These are phyloP conservation scores for Actinomucor elegans DNA, from an alignment of 371 early-diverging fungal genomes.

Conservation along the genomic window DNA sequence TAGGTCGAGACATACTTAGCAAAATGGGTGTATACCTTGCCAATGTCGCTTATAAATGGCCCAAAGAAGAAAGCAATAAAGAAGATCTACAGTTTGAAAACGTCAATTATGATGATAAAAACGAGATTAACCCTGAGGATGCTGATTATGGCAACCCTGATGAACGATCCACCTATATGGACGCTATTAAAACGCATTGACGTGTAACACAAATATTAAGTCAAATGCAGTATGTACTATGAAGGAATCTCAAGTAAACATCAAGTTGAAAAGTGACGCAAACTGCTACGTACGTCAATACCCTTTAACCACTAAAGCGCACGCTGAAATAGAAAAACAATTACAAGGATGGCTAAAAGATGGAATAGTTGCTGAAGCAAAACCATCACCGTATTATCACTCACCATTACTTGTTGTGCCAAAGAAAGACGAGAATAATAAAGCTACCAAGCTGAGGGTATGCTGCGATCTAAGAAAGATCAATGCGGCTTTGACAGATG, in stretches of 20 bases:
- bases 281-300: constrained; percentile 6
- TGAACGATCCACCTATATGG: background rate
- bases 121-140: constrained; percentile 1
- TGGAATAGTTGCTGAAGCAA: background rate
- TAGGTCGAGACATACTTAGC: constrained; percentile 1
- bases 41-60: constrained; percentile 11
- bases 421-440: background rate
- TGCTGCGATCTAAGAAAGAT: constrained; percentile 1
- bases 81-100: constrained; percentile 3
- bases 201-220: background rate
- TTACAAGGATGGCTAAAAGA: background rate
- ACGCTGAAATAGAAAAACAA: background rate
- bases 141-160: background rate
- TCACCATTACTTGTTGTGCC: background rate
- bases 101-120: constrained; percentile 1
- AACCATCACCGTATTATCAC: background rate
- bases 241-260: background rate
- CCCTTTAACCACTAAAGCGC: background rate
- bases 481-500: background rate
- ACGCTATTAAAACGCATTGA: background rate
- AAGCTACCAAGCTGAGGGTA: background rate
- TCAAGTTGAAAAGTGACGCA: background rate
- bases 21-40: background rate
- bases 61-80: background rate
- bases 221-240: constrained; percentile 1